These are phyloP conservation scores for Saccharomycopsis sp. DNA, from an alignment of 805 yeast genomes.

Conservation along the genomic window DNA sequence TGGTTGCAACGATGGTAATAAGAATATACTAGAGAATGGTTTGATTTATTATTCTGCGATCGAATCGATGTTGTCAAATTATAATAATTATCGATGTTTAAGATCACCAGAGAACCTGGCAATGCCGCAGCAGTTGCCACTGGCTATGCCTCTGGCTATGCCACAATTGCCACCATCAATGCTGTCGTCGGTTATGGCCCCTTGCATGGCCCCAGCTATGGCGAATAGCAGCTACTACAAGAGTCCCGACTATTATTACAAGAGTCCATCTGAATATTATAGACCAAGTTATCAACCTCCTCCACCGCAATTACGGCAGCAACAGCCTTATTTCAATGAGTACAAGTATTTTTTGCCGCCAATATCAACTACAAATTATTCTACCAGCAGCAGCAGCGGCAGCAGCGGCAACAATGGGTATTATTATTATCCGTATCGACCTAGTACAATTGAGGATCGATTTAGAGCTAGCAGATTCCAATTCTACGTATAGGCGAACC, in stretches of 20 bases:
- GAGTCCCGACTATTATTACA: background rate
- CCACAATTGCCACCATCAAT: too few species aligned
- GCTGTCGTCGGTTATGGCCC: too few species aligned
- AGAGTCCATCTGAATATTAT: background rate
- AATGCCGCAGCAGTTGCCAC: too few species aligned
- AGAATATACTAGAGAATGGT: slow-evolving; percentile 4
- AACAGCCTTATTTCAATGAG: too few species aligned
- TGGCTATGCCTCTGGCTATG: too few species aligned
- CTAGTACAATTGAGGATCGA: background rate
- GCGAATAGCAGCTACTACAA: background rate
- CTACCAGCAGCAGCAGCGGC: background rate
- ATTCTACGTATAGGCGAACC: background rate
- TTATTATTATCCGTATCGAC: background rate
- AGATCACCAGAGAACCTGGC: slow-evolving; percentile 9
- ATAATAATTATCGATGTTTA: slow-evolving; percentile 1
- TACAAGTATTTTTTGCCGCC: background rate
- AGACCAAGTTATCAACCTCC: background rate
- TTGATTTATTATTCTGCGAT: background rate
- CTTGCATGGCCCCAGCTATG: too few species aligned
- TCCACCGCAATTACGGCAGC: background rate
- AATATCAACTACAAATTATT: background rate
- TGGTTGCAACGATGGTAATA: background rate
- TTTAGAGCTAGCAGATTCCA: background rate
- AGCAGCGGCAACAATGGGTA: background rate
- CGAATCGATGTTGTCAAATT: slow-evolving; percentile 5